phyloP scores from a whole-genome alignment of 2,329 filamentous ascomycete species.

The Amesomyces nigricolor region DNA sequence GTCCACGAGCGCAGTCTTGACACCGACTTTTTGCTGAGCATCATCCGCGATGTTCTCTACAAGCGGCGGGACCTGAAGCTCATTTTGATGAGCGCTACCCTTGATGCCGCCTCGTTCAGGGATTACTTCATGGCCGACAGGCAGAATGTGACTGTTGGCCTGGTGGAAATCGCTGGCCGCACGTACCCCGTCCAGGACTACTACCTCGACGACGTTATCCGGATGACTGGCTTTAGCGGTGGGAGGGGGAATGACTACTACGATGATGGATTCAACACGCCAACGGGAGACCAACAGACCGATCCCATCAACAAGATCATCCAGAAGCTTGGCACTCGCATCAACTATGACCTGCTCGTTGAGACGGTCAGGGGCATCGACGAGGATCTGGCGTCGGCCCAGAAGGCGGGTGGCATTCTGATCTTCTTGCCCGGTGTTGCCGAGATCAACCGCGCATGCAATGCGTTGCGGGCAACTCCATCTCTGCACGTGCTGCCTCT shows the following conservation, averaged over 20 bases:
- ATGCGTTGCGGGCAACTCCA: conserved; percentile 54
- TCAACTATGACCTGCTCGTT: conserved; percentile 85
- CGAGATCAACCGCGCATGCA: conserved; percentile 81
- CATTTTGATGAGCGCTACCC: conserved; percentile 91
- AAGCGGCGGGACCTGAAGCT: conserved; percentile 75
- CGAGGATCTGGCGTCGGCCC: conserved; percentile 57
- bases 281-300: conserved; percentile 35
- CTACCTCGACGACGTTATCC: conserved; percentile 83
- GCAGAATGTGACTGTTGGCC: conserved; percentile 56
- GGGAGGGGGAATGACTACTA: conserved; percentile 34
- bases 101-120: conserved; percentile 81
- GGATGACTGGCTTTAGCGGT: conserved; percentile 64
- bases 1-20: conserved; percentile 94
- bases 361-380: conserved; percentile 80
- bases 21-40: conserved; percentile 85
- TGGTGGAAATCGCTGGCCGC: conserved; percentile 80
- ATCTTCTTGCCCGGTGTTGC: conserved; percentile 90
- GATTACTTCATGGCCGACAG: conserved; percentile 71
- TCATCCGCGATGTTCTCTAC: conserved; percentile 75
- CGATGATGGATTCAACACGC: conserved; percentile 35
- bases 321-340: conserved; percentile 68
- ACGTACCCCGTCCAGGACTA: conserved; percentile 87
- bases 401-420: conserved; percentile 79
- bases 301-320: conserved; percentile 64
- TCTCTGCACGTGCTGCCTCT: conserved; percentile 75